These are phyloP conservation scores for Ogataea ramenticola DNA, from an alignment of 805 yeast species.

Conservation along the genomic window DNA sequence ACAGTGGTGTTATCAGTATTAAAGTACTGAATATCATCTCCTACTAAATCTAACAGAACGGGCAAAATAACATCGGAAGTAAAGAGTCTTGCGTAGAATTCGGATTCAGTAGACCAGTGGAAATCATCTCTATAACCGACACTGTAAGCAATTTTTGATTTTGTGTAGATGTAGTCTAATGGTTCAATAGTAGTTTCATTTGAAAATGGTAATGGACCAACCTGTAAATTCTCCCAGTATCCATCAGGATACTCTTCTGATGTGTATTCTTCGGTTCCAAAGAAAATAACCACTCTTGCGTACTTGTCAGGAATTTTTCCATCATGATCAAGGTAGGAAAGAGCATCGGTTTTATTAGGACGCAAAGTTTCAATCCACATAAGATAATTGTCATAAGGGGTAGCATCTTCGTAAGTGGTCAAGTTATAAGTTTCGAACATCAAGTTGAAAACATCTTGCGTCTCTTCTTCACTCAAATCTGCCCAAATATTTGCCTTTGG, in stretches of 20 bases:
- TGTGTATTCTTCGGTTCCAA: conserved; percentile 1
- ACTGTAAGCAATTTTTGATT: conserved; percentile 1
- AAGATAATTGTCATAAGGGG: conserved; percentile 1
- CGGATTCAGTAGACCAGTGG: neutral
- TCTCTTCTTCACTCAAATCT: neutral
- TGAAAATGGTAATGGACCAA: conserved; percentile 3
- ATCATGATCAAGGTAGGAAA: conserved; percentile 13
- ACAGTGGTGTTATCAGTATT: neutral
- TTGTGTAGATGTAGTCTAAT: conserved; percentile 1
- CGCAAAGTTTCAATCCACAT: conserved; percentile 6
- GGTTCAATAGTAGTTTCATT: neutral
- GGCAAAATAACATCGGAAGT: neutral
- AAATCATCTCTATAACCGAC: conserved; percentile 4
- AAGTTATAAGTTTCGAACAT: neutral
- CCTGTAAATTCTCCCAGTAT: conserved; percentile 2
- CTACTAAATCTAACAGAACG: conserved; percentile 3
- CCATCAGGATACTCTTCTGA: conserved; percentile 1
- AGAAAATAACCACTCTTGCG: conserved; percentile 2
- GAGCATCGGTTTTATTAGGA: conserved; percentile 22
- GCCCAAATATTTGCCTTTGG: conserved; percentile 6
- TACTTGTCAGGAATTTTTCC: conserved; percentile 14
- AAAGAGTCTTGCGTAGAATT: neutral
- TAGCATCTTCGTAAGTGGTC: conserved; percentile 1
- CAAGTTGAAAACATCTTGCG: neutral
- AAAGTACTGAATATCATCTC: neutral